Base-by-base conservation (phyloP, 2,329 filamentous ascomycete species). In the Arthrobotrys musiformis region DNA sequence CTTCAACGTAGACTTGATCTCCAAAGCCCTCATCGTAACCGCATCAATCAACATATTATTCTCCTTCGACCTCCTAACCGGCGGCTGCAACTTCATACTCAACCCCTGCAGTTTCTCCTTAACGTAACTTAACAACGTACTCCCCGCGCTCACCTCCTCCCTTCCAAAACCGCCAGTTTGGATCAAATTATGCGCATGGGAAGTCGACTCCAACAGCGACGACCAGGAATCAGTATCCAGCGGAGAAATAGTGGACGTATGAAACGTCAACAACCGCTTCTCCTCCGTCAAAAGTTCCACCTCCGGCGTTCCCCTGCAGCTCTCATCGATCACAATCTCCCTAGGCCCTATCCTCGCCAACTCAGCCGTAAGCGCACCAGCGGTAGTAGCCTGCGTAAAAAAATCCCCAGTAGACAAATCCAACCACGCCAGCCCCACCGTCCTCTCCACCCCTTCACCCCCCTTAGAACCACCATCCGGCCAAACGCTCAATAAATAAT, bases 331-430 rank as follows among this genome's bases (percentile, higher is more conserved):
- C 2, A 99, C 88, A 61, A 98, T 90, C 82, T 99, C 95, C 50
- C 91, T 88, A 0, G 95, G 93, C 17, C 89, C 89, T 79, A 98
- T 91, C 26, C 94, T 90, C 28, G 94, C 92, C 61, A 98, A 86
- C 19, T 92, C 90, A 8, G 94, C 93, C n/a, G 92, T 87, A 3
- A 99, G 85, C 67, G 90, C 90, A 60, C 88, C 86, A 6, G 94
- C 84, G 19, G 90, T 90, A 0, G 92, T 90, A 17, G 86, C 86
- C 82, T 98, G 93, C 0, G 93, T 97, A 81, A 90, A 93, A 84
- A 99, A 99, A 81, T 94, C 92, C 13, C 95, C 95, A 1, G 95
- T 99, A 7, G 95, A 97, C 26, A 98, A 85, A 83, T 99, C 95
- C 54, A 98, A 86, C 95, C 95, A 99, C 44, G 95, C 92, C 60